These are phyloP conservation scores for Euptelea pleiosperma DNA, from an alignment of 164 flowering plant genomes.

Conservation along the genomic window DNA sequence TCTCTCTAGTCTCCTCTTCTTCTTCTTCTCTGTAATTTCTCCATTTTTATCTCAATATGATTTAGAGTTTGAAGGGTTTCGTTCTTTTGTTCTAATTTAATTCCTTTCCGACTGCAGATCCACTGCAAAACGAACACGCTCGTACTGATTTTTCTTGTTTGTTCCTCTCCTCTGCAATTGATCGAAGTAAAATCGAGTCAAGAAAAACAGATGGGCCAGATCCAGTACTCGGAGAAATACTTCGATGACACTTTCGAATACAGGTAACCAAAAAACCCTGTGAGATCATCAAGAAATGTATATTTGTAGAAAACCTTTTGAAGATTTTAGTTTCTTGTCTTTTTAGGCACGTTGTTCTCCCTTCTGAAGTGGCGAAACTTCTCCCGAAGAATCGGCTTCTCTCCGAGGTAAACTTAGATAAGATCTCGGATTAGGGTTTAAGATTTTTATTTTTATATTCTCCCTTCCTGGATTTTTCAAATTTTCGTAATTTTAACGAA, in stretches of 20 bases:
- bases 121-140: too few relatives aligned
- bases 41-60: too few relatives aligned
- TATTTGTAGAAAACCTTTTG: not conserved
- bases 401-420: conserved; percentile 56
- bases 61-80: too few relatives aligned
- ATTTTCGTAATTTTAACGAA: not conserved
- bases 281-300: not conserved
- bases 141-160: too few relatives aligned
- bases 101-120: too few relatives aligned
- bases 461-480: not conserved
- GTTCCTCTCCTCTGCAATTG: not conserved
- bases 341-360: conserved; percentile 88
- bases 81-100: too few relatives aligned
- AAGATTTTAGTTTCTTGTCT: not conserved
- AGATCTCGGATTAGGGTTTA: conserved; percentile 11
- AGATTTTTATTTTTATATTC: not conserved
- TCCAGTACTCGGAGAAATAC: conserved; percentile 96
- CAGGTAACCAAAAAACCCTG: conserved; percentile 36
- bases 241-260: conserved; percentile 85
- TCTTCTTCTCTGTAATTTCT: too few relatives aligned
- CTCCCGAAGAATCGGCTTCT: conserved; percentile 95
- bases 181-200: not conserved
- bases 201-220: conserved; percentile 67
- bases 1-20: too few relatives aligned
- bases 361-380: conserved; percentile 82